phyloP scores from a whole-genome alignment of 2,329 filamentous ascomycete species.

The Fusarium sp. region DNA sequence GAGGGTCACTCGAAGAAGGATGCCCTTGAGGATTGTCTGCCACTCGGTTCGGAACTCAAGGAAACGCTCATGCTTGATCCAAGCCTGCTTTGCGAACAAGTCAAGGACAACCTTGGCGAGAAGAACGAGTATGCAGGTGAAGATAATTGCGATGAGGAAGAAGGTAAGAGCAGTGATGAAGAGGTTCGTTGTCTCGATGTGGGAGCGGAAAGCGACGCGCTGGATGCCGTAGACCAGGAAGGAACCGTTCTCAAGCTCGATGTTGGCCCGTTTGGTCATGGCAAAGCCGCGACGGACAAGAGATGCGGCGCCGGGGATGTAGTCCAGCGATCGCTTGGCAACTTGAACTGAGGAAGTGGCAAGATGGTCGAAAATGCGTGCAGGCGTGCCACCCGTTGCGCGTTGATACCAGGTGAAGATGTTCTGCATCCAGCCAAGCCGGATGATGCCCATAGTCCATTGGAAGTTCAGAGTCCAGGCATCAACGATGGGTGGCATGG shows the following conservation, averaged over 20 bases:
- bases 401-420: conserved; percentile 97
- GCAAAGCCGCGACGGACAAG: conserved; percentile 66
- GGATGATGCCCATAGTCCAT: conserved; percentile 97
- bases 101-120: conserved; percentile 86
- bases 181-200: conserved; percentile 89
- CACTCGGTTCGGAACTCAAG: conserved; percentile 93
- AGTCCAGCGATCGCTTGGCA: conserved; percentile 67
- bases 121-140: conserved; percentile 78
- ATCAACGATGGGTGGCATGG: conserved; percentile 86
- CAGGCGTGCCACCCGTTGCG: conserved; percentile 86
- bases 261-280: conserved; percentile 66
- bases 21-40: conserved; percentile 91
- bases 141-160: conserved; percentile 83
- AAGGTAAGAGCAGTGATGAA: conserved; percentile 92
- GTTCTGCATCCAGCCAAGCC: conserved; percentile 82
- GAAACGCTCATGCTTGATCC: conserved; percentile 87
- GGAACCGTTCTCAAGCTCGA: conserved; percentile 65
- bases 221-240: conserved; percentile 83
- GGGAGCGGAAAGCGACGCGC: conserved; percentile 87
- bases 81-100: conserved; percentile 75
- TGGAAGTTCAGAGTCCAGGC: conserved; percentile 98
- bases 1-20: conserved; percentile 87
- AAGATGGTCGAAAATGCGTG: conserved; percentile 80
- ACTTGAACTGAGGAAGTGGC: conserved; percentile 83
- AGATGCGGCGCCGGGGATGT: conserved; percentile 53